Base-by-base conservation (phyloP, 495 filamentous ascomycete species). In the Chaetomium cochliodes region DNA sequence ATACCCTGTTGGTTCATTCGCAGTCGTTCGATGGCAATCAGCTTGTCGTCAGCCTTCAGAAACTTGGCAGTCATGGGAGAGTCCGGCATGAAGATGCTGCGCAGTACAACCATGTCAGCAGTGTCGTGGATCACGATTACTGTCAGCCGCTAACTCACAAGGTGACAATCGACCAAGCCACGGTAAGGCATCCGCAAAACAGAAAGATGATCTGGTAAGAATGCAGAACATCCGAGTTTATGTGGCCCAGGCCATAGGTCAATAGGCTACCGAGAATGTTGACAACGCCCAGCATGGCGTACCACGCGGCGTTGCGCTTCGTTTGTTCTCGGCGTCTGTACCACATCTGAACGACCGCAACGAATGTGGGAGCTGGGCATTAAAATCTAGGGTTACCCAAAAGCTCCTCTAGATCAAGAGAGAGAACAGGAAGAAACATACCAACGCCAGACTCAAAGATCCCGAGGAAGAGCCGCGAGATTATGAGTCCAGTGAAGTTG, bases 1-100 rank as follows among this genome's bases (percentile, higher is more conserved):
- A 55, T 55, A 15, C 52, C 52, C 52, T 55, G 52, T n/a, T 55
- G 52, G 30, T 55, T 55, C 52, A 55, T 55, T 25, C 52, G 52
- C 28, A 55, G 52, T 4, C 52, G 52, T 20, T 55, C 52, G 52
- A 55, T 55, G 28, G 52, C 52, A 39, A 55, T 55, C 52, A 55
- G 52, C 30, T 55, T 55, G 52, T 55, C 52, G 52, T 55, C 52
- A 11, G 9, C 16, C 52, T 55, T 55, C 15, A 55, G 30, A n/a
- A 55, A 55, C 30, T 55, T 55, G 0, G 52, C 52, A 1, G 52
- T 55, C 52, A 55, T 55, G 28, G 52, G 52, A 16, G 52, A 55
- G 20, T 55, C 52, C 28, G 52, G 52, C 52, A 55, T 55, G 18
- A 55, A 55, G 23, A 55, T 55, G 30, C 52, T 55, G 52, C 1